Conservation (phyloP, 352 stramenopile genomes). For the Pythium scleroteichum region DNA sequence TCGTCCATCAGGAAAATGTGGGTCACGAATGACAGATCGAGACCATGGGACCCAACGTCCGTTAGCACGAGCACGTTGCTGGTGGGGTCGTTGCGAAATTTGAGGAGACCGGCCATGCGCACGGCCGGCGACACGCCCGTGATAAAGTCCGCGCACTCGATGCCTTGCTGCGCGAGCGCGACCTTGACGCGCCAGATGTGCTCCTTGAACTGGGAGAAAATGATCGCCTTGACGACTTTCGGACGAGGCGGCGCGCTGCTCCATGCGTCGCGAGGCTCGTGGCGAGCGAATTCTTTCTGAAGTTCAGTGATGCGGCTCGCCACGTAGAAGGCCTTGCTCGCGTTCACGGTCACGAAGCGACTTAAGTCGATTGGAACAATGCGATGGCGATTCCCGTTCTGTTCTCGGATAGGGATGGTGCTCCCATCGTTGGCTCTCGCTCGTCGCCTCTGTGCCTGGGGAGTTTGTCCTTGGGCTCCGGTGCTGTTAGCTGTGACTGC, state of each 20-base stretch:
- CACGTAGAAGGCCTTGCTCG: slow-evolving; percentile 78
- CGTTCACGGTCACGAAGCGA: slow-evolving; percentile 44
- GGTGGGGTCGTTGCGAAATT: slow-evolving; percentile 60
- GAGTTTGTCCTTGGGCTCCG: not conserved
- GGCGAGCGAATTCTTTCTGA: slow-evolving; percentile 38
- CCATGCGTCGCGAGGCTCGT: slow-evolving; percentile 10
- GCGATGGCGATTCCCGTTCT: slow-evolving; percentile 22
- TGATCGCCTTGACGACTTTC: slow-evolving; percentile 66
- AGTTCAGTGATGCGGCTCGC: slow-evolving; percentile 65
- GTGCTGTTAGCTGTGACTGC: not conserved
- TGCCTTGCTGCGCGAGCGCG: slow-evolving; percentile 67
- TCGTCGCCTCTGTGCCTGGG: slow-evolving; percentile 1
- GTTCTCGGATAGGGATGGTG: slow-evolving; percentile 25
- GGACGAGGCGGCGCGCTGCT: slow-evolving; percentile 1
- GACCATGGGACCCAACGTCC: slow-evolving; percentile 93
- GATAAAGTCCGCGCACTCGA: slow-evolving; percentile 70
- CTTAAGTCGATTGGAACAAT: slow-evolving; percentile 32
- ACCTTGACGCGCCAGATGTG: slow-evolving; percentile 78
- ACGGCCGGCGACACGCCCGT: slow-evolving; percentile 37
- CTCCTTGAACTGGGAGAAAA: slow-evolving; percentile 84
- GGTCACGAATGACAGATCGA: slow-evolving; percentile 98
- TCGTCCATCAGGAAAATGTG: slow-evolving; percentile 98
- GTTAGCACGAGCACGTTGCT: slow-evolving; percentile 93
- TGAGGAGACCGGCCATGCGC: slow-evolving; percentile 56
- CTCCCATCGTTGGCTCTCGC: slow-evolving; percentile 13